These are phyloP conservation scores for Ganoderma resinaceum DNA, from an alignment of 1,284 basidiomycete genomes.

Conservation along the genomic window DNA sequence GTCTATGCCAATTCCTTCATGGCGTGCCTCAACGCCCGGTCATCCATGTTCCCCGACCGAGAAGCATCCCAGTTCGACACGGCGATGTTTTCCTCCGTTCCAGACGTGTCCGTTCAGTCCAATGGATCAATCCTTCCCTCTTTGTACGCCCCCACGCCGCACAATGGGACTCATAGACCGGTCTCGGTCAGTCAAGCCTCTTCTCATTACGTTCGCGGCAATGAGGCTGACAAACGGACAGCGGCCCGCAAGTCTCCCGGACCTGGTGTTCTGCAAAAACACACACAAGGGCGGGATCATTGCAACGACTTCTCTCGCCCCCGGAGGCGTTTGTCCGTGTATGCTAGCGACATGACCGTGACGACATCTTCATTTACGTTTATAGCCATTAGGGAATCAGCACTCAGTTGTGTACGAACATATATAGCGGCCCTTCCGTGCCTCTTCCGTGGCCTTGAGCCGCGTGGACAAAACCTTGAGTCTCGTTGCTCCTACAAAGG, in stretches of 20 bases:
- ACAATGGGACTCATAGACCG: slow-evolving; percentile 12
- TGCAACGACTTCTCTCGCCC: slow-evolving; percentile 10
- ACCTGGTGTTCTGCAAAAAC: slow-evolving; percentile 28
- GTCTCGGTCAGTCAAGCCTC: slow-evolving; percentile 17
- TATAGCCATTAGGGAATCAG: background rate
- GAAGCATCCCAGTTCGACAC: slow-evolving; percentile 22
- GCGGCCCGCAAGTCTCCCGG: slow-evolving; percentile 28
- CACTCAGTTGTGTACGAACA: slow-evolving; percentile 1
- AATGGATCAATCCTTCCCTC: slow-evolving; percentile 22
- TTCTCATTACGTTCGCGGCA: background rate
- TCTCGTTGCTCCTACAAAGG: background rate
- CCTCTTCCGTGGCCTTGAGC: background rate
- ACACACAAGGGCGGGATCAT: slow-evolving; percentile 12
- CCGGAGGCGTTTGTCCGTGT: slow-evolving; percentile 23
- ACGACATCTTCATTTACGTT: slow-evolving; percentile 3
- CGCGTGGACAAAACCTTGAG: background rate
- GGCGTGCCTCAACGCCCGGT: slow-evolving; percentile 29
- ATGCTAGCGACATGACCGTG: slow-evolving; percentile 24
- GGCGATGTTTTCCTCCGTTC: slow-evolving; percentile 29
- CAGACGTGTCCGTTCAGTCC: slow-evolving; percentile 28
- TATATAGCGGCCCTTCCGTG: background rate
- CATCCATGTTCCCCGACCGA: slow-evolving; percentile 17
- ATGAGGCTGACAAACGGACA: background rate
- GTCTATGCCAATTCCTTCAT: slow-evolving; percentile 33
- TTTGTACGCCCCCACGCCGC: slow-evolving; percentile 20